phyloP scores from a whole-genome alignment of 2,329 filamentous ascomycete genomes.

The Verticillium longisporum region DNA sequence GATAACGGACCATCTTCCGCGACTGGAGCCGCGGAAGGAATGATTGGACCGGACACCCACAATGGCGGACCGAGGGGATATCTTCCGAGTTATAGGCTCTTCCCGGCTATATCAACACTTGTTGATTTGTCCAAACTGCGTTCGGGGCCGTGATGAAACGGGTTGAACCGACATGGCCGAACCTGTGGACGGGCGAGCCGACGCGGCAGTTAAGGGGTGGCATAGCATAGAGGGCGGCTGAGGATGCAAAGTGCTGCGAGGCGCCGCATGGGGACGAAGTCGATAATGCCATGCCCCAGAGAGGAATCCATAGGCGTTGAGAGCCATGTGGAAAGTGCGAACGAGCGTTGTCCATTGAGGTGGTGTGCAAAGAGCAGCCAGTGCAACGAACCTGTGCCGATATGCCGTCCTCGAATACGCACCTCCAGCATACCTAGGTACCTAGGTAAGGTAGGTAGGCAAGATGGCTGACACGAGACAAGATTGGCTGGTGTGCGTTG shows the following conservation, averaged over 20 bases:
- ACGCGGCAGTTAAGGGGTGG: not conserved
- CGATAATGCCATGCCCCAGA: not conserved
- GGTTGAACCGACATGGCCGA: not conserved
- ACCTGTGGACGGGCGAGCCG: not conserved
- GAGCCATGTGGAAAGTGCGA: not conserved
- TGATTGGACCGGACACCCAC: not conserved
- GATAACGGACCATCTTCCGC: not conserved
- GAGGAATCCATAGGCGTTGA: not conserved
- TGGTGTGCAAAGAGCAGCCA: not conserved
- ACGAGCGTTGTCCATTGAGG: not conserved
- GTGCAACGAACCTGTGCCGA: not conserved
- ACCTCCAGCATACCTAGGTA: not conserved
- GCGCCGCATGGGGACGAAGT: not conserved
- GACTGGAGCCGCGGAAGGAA: not conserved
- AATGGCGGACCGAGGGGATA: not conserved
- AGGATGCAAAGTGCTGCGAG: not conserved
- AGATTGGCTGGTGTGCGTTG: not conserved
- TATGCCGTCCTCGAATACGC: not conserved
- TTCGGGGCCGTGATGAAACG: not conserved
- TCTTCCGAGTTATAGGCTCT: not conserved
- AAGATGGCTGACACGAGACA: not conserved
- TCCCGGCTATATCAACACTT: not conserved
- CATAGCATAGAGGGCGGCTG: not conserved
- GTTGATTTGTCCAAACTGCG: not conserved
- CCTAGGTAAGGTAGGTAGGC: not conserved